phyloP scores from a whole-genome alignment of 495 filamentous ascomycete genomes.

The Penicillium malachiteum region DNA sequence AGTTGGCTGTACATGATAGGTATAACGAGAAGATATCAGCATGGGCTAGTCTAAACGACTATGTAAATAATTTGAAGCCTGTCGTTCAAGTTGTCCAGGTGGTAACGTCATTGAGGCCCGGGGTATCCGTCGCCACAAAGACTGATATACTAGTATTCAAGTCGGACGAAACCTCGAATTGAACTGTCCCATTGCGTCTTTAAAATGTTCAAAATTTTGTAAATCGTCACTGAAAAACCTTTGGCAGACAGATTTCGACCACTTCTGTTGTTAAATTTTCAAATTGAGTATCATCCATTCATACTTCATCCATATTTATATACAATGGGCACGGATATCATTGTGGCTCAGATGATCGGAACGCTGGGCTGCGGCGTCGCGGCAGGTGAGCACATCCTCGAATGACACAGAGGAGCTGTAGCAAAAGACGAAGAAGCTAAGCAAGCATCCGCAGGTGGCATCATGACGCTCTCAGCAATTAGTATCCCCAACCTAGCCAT shows the following conservation, averaged over 20 bases:
- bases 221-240: too few species aligned
- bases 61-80: not conserved
- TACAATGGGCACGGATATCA: conserved; percentile 11
- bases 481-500: conserved; percentile 25
- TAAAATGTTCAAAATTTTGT: too few species aligned
- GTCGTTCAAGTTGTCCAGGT: too few species aligned
- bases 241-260: too few species aligned
- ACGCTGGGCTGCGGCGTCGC: conserved; percentile 27
- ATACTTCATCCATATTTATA: not conserved
- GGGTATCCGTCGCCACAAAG: too few species aligned
- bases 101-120: too few species aligned
- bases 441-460: conserved; percentile 17
- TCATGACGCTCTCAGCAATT: conserved; percentile 23
- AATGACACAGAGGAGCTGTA: too few species aligned
- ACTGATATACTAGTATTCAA: too few species aligned
- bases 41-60: not conserved
- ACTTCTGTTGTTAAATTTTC: not conserved
- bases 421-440: not conserved
- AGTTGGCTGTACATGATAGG: too few species aligned
- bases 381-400: conserved; percentile 16
- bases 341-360: conserved; percentile 25
- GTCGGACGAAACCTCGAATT: too few species aligned
- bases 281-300: not conserved
- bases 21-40: too few species aligned
- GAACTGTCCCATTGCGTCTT: too few species aligned